Conservation (phyloP, 2,329 filamentous ascomycete species). For the Fusarium musae region DNA sequence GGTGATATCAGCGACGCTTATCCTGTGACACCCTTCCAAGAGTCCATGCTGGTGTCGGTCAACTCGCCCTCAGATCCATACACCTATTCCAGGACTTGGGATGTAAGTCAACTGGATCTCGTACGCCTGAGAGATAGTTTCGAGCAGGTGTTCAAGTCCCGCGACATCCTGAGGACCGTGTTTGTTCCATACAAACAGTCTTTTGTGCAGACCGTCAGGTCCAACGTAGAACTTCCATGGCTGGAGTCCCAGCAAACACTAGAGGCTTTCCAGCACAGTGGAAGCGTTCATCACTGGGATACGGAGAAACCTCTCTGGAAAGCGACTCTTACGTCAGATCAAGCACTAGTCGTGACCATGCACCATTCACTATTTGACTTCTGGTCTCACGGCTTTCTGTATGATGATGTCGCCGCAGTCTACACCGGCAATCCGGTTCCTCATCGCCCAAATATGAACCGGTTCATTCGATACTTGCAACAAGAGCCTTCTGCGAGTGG, state of each 20-base stretch:
- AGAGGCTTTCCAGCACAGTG: not conserved
- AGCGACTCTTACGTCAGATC: not conserved
- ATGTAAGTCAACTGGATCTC: conserved; percentile 16
- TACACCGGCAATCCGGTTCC: not conserved
- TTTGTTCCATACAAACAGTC: conserved; percentile 24
- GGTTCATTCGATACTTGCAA: conserved; percentile 2
- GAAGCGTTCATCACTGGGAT: not conserved
- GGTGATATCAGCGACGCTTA: conserved; percentile 30
- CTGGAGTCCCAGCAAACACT: not conserved
- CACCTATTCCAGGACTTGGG: conserved; percentile 32
- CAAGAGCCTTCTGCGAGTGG: not conserved
- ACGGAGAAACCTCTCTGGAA: not conserved
- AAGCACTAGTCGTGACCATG: conserved; percentile 43
- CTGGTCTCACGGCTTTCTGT: conserved; percentile 47
- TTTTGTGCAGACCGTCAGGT: not conserved
- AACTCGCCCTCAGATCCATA: conserved; percentile 14
- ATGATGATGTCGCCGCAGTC: conserved; percentile 36
- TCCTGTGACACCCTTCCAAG: conserved; percentile 41
- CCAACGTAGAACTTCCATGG: not conserved
- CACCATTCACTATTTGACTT: conserved; percentile 50
- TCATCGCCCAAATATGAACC: not conserved
- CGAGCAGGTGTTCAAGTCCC: conserved; percentile 14
- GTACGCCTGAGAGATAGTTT: conserved; percentile 9
- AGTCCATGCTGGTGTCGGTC: conserved; percentile 25
- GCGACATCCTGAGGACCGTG: conserved; percentile 28